Conservation (phyloP, 345 rosid species). For the Populus deltoides region DNA sequence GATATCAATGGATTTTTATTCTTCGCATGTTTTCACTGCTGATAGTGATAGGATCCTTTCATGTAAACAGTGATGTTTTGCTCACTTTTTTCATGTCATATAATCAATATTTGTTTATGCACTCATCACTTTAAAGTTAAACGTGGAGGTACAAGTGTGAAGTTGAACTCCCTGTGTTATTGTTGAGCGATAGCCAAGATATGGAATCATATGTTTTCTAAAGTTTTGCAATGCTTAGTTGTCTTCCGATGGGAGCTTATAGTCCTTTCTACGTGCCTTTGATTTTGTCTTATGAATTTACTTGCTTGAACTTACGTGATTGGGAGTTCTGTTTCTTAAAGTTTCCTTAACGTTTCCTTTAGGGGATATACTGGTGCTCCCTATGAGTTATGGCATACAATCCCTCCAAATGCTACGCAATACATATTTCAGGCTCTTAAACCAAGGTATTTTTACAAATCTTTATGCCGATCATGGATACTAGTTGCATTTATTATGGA, state of each 20-base stretch:
- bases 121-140: no score
- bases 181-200: no score
- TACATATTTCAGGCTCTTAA: slow-evolving; percentile 66
- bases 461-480: background rate
- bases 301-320: background rate
- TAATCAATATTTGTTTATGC: no score
- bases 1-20: background rate
- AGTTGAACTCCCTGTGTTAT: no score
- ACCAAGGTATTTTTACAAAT: slow-evolving; percentile 45
- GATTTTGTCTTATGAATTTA: background rate
- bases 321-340: slow-evolving; percentile 1
- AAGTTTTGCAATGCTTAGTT: background rate
- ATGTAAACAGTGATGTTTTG: no score
- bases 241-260: background rate
- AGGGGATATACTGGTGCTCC: slow-evolving; percentile 36
- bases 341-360: slow-evolving; percentile 17
- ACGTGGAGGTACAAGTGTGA: no score
- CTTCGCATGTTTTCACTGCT: background rate
- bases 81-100: no score
- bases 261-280: slow-evolving; percentile 2
- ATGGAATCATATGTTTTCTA: background rate
- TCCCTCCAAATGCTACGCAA: slow-evolving; percentile 56
- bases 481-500: background rate
- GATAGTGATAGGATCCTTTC: no score
- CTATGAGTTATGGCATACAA: slow-evolving; percentile 39